Conservation (phyloP, 176 grass and related monocot species). For the Tillandsia fasciculata region DNA sequence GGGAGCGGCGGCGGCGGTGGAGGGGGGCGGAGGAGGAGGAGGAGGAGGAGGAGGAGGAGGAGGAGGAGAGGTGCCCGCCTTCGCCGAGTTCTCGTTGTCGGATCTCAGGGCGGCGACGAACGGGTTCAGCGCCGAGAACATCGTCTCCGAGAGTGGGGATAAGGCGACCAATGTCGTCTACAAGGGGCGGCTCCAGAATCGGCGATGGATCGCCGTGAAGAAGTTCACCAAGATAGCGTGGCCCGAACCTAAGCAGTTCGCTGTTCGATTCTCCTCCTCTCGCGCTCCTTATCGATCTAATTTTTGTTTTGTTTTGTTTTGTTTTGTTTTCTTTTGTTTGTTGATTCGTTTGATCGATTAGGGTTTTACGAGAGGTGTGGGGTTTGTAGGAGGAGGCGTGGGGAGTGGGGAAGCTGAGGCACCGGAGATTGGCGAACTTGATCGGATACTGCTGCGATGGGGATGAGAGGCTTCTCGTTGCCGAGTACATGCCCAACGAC, state of each 20-base stretch:
- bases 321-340: background rate
- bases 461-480: conserved; percentile 90
- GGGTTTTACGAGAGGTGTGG: conserved; percentile 4
- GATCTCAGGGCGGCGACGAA: conserved; percentile 66
- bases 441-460: conserved; percentile 99
- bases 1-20: background rate
- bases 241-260: conserved; percentile 97
- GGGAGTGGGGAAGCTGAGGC: conserved; percentile 78
- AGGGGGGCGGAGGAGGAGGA: conserved; percentile 4
- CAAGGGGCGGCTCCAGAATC: conserved; percentile 46
- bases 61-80: conserved; percentile 25
- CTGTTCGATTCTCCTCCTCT: conserved; percentile 27
- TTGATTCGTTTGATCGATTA: background rate
- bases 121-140: conserved; percentile 52
- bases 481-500: conserved; percentile 99
- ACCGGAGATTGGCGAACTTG: conserved; percentile 69
- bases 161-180: conserved; percentile 96
- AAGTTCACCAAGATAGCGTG: conserved; percentile 83
- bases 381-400: conserved; percentile 72
- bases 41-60: background rate
- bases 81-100: conserved; percentile 64
- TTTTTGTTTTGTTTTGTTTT: background rate
- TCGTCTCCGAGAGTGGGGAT: conserved; percentile 92
- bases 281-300: background rate
- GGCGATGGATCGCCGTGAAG: conserved; percentile 79